Percentiles rank a stretch among this genome's conserved stretches.
phyloP scores from a whole-genome alignment of 2,329 filamentous ascomycete species.

The Lasiodiplodia theobromae region DNA sequence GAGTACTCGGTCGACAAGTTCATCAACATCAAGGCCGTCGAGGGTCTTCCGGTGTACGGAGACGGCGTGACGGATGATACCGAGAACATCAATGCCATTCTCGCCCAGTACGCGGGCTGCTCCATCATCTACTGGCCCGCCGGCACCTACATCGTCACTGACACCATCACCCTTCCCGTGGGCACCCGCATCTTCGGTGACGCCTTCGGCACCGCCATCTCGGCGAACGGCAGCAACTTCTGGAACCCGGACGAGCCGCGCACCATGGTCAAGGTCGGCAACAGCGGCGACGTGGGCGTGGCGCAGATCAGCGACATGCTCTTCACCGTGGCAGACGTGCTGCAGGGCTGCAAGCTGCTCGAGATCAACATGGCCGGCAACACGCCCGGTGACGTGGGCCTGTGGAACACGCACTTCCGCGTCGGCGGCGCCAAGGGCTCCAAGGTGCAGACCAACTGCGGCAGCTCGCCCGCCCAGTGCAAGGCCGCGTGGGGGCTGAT shows the following conservation, averaged over 20 bases:
- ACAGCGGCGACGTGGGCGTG: slow-evolving; percentile 33
- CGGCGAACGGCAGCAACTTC: slow-evolving; percentile 33
- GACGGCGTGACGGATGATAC: slow-evolving; percentile 29
- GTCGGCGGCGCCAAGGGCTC: slow-evolving; percentile 46
- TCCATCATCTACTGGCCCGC: slow-evolving; percentile 32
- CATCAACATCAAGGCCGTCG: slow-evolving; percentile 29
- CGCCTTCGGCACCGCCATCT: slow-evolving; percentile 33
- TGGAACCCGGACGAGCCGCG: slow-evolving; percentile 32
- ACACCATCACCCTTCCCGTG: slow-evolving; percentile 33
- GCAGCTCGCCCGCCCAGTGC: slow-evolving; percentile 46
- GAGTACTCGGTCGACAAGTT: slow-evolving; percentile 25
- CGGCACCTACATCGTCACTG: slow-evolving; percentile 35
- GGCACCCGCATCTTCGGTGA: slow-evolving; percentile 34
- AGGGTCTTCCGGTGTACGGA: slow-evolving; percentile 7
- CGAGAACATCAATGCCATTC: slow-evolving; percentile 28
- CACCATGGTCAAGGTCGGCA: slow-evolving; percentile 34
- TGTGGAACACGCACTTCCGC: slow-evolving; percentile 45
- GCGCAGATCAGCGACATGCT: slow-evolving; percentile 37
- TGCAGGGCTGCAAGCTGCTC: slow-evolving; percentile 36
- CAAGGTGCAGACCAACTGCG: slow-evolving; percentile 32
- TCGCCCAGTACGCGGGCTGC: slow-evolving; percentile 23
- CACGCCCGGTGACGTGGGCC: slow-evolving; percentile 58
- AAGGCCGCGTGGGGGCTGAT: slow-evolving; percentile 48
- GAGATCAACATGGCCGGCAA: slow-evolving; percentile 56
- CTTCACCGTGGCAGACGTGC: slow-evolving; percentile 32